Evolutionary conservation across 2,329 filamentous ascomycete genomes (phyloP).

Genomic region (Aspergillus latus): DNA sequence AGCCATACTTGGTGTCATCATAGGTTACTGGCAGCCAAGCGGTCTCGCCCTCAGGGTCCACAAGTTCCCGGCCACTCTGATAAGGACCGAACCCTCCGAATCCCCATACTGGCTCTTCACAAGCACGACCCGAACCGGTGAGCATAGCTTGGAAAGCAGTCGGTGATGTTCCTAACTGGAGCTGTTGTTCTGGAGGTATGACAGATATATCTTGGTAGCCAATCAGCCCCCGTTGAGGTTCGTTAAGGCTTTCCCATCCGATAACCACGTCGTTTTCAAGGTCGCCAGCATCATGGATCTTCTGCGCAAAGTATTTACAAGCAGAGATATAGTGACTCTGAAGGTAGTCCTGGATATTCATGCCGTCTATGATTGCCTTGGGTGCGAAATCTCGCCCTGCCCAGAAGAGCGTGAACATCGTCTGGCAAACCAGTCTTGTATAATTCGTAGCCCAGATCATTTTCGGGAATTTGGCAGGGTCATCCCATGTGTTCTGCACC

Average conservation of each 20-base stretch:
- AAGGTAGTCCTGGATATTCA: conserved; percentile 95
- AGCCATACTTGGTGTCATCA: conserved; percentile 85
- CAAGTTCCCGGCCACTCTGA: conserved; percentile 76
- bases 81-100: conserved; percentile 92
- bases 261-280: conserved; percentile 83
- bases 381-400: conserved; percentile 88
- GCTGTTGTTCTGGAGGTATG: conserved; percentile 81
- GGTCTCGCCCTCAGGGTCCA: conserved; percentile 82
- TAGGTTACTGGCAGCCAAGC: conserved; percentile 83
- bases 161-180: conserved; percentile 89
- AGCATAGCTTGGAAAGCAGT: conserved; percentile 93
- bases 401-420: conserved; percentile 94
- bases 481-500: conserved; percentile 89
- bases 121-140: conserved; percentile 84
- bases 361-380: conserved; percentile 89
- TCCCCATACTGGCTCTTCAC: conserved; percentile 87
- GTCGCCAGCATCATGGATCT: conserved; percentile 86
- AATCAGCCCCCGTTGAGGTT: conserved; percentile 85
- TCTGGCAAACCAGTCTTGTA: conserved; percentile 77
- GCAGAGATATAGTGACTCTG: conserved; percentile 82
- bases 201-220: conserved; percentile 77
- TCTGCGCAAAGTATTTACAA: conserved; percentile 74
- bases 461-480: conserved; percentile 85
- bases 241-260: conserved; percentile 95
- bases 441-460: conserved; percentile 99